Conservation (phyloP, 768 basidiomycete species). For the Lepiota brunneoincarnata region DNA sequence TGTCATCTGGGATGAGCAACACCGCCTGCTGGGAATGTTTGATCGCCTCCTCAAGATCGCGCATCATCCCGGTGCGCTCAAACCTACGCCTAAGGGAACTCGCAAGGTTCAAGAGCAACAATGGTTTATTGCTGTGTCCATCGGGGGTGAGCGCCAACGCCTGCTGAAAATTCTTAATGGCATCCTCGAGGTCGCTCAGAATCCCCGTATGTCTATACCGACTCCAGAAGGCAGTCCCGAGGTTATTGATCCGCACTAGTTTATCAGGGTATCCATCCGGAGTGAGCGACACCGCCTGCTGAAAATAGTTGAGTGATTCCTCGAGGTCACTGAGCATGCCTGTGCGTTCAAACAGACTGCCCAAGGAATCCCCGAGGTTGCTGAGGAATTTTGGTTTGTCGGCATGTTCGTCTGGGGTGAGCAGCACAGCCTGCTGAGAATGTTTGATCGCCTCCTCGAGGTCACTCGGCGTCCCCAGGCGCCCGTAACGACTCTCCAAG, state of each 20-base stretch:
- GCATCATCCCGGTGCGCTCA: conserved; percentile 1
- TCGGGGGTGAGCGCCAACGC: not conserved
- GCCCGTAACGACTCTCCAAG: conserved; percentile 11
- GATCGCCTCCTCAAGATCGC: conserved; percentile 7
- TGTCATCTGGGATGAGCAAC: no score
- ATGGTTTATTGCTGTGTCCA: not conserved
- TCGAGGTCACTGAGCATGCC: not conserved
- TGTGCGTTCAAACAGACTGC: no score
- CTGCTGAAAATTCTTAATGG: not conserved
- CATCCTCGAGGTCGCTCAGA: not conserved
- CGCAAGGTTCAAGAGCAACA: not conserved
- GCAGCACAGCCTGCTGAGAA: conserved; percentile 9
- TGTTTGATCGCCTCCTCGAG: conserved; percentile 7
- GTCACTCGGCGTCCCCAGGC: conserved; percentile 9
- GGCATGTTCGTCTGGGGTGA: conserved; percentile 13
- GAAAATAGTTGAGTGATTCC: not conserved
- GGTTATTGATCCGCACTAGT: not conserved
- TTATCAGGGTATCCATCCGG: not conserved
- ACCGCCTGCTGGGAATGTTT: not conserved
- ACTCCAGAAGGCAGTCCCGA: not conserved
- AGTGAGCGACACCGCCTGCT: not conserved
- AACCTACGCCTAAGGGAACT: conserved; percentile 3
- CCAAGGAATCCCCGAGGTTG: conserved; percentile 8
- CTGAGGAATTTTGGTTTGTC: not conserved
- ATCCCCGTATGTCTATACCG: not conserved